phyloP scores from a whole-genome alignment of 2,329 filamentous ascomycete species.

The Pochonia chlamydosporia region DNA sequence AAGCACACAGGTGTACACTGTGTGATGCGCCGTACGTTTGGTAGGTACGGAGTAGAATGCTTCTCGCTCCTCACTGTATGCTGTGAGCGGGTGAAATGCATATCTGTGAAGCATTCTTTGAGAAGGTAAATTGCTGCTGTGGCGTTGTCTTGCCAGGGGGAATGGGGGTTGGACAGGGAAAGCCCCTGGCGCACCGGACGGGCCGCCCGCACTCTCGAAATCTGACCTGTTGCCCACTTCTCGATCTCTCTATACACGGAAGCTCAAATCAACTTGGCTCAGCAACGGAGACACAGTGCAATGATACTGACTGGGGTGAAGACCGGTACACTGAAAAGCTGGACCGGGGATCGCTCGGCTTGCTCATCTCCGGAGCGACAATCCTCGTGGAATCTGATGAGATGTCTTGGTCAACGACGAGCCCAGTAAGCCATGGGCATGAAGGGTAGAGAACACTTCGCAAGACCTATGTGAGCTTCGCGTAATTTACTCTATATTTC shows the following conservation, averaged over 20 bases:
- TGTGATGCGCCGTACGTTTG: too few relatives aligned
- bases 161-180: conserved; percentile 2
- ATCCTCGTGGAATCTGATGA: conserved; percentile 7
- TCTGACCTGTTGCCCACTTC: background rate
- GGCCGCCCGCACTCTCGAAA: conserved; percentile 11
- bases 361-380: conserved; percentile 6
- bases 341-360: background rate
- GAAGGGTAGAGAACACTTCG: background rate
- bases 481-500: too few relatives aligned
- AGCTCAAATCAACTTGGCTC: background rate
- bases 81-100: too few relatives aligned
- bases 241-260: conserved; percentile 1
- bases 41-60: too few relatives aligned
- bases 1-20: too few relatives aligned
- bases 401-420: conserved; percentile 13
- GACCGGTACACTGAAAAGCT: background rate
- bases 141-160: background rate
- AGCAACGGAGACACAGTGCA: background rate
- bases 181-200: conserved; percentile 7
- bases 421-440: conserved; percentile 1
- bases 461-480: too few relatives aligned
- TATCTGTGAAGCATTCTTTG: background rate
- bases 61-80: too few relatives aligned
- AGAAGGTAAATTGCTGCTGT: background rate
- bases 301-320: background rate